phyloP scores from a whole-genome alignment of 2,329 filamentous ascomycete species.

The Tolypocladium endophyticum region DNA sequence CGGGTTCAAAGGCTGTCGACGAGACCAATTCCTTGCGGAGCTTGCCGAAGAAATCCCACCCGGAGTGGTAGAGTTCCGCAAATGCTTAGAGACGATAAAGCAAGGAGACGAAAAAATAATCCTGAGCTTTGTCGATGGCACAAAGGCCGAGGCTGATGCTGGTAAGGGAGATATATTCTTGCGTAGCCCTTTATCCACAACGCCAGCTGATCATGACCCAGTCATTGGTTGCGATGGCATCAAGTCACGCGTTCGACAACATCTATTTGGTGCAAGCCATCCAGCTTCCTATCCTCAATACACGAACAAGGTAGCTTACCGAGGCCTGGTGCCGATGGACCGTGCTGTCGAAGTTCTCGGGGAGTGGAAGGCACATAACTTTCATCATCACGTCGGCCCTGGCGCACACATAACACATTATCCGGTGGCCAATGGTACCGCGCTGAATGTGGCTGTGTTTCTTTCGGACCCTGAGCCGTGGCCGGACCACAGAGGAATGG shows the following conservation, averaged over 20 bases:
- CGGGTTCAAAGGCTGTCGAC: constrained; percentile 14
- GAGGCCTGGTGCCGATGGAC: constrained; percentile 35
- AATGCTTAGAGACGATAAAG: constrained; percentile 21
- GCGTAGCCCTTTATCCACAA: no score
- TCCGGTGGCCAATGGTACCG: neutral
- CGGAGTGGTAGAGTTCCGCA: constrained; percentile 20
- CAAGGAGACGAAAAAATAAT: constrained; percentile 11
- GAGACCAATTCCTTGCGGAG: constrained; percentile 28
- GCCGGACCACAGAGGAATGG: neutral
- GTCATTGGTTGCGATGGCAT: constrained; percentile 56
- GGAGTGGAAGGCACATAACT: constrained; percentile 16
- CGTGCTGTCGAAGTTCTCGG: constrained; percentile 39
- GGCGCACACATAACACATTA: neutral
- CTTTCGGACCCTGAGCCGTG: neutral
- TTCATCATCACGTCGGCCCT: neutral
- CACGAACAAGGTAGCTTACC: constrained; percentile 48
- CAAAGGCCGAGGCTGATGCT: constrained; percentile 18
- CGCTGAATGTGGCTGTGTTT: neutral
- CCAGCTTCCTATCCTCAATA: constrained; percentile 30
- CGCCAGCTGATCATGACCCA: neutral
- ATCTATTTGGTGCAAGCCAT: constrained; percentile 33
- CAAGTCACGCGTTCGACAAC: constrained; percentile 40
- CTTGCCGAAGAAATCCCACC: constrained; percentile 25
- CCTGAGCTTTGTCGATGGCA: constrained; percentile 27
- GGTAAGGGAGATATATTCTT: neutral